Evolutionary conservation across 169 alveolate species (phyloP).

Genomic region (Plasmodium sp.): DNA sequence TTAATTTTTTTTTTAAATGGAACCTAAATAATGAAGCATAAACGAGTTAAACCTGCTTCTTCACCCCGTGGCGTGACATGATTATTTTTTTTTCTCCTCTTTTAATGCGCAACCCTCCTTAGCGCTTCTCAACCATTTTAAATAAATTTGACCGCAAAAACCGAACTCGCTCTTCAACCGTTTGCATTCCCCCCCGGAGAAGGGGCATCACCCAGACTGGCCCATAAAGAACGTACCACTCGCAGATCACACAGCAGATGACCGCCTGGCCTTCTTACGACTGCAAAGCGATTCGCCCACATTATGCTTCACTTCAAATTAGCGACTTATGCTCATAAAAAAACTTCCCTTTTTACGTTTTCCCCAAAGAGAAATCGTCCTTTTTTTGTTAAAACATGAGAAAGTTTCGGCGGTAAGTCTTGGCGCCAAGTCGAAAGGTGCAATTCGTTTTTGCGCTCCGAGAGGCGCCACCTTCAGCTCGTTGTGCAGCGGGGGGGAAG

Average conservation of each 20-base stretch:
- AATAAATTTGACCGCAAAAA: neutral
- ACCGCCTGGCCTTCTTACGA: neutral
- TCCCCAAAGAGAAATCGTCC: conserved; percentile 13
- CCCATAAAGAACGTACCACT: neutral
- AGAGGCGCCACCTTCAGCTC: neutral
- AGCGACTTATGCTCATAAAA: conserved; percentile 26
- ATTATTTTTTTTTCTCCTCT: neutral
- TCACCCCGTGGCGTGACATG: neutral
- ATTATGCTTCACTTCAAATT: conserved; percentile 12
- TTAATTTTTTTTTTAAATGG: neutral
- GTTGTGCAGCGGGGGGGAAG: neutral
- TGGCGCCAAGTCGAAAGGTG: neutral
- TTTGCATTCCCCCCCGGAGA: neutral
- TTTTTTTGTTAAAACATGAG: conserved; percentile 34
- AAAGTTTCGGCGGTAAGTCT: neutral
- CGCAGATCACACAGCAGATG: neutral
- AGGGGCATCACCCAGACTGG: neutral
- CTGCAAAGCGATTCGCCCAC: neutral
- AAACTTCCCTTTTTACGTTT: neutral
- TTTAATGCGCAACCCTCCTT: neutral
- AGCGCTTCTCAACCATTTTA: neutral
- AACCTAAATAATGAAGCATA: neutral
- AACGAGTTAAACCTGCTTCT: neutral
- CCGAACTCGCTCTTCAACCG: neutral
- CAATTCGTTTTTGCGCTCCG: neutral